These are phyloP conservation scores for Rhodotorula sp. DNA, from an alignment of 1,284 basidiomycete species.

Conservation along the genomic window DNA sequence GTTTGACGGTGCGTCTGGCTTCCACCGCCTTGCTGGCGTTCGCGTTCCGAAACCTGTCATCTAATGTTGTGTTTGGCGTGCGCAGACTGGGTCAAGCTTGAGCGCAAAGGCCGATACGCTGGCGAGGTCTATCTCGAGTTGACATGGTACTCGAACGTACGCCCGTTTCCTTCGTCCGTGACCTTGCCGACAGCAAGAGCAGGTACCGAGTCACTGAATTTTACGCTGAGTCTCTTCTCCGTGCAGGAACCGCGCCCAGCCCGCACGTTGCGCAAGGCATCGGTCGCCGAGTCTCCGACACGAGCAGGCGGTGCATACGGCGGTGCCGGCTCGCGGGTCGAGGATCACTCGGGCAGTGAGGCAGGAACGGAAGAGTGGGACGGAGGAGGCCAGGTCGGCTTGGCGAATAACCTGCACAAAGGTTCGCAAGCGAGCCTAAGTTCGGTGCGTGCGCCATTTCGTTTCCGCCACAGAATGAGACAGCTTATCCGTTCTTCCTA, in stretches of 20 bases:
- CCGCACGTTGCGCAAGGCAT: slow-evolving; percentile 1
- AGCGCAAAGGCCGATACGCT: slow-evolving; percentile 84
- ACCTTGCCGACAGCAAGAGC: no score
- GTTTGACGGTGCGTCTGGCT: slow-evolving; percentile 73
- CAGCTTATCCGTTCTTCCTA: background rate
- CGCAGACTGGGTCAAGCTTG: slow-evolving; percentile 88
- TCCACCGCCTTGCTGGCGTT: background rate
- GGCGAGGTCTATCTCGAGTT: slow-evolving; percentile 92
- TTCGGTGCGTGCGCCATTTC: background rate
- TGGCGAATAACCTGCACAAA: background rate
- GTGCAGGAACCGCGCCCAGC: slow-evolving; percentile 19
- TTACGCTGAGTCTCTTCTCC: background rate
- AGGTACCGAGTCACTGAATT: no score
- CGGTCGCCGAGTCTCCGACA: background rate
- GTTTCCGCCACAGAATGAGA: background rate
- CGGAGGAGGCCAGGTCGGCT: background rate
- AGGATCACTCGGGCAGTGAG: slow-evolving; percentile 7
- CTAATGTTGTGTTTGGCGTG: background rate
- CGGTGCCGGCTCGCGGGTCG: slow-evolving; percentile 25
- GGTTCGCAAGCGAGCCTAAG: background rate
- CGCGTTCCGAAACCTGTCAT: background rate
- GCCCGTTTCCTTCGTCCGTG: background rate
- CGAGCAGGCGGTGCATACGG: slow-evolving; percentile 14
- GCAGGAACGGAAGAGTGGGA: slow-evolving; percentile 10
- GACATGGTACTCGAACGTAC: slow-evolving; percentile 91